A percentile compares a stretch with the other conserved stretches of the same genome.
These are phyloP conservation scores for Tylopilus sp. DNA, from an alignment of 768 basidiomycete species.

Conservation along the genomic window DNA sequence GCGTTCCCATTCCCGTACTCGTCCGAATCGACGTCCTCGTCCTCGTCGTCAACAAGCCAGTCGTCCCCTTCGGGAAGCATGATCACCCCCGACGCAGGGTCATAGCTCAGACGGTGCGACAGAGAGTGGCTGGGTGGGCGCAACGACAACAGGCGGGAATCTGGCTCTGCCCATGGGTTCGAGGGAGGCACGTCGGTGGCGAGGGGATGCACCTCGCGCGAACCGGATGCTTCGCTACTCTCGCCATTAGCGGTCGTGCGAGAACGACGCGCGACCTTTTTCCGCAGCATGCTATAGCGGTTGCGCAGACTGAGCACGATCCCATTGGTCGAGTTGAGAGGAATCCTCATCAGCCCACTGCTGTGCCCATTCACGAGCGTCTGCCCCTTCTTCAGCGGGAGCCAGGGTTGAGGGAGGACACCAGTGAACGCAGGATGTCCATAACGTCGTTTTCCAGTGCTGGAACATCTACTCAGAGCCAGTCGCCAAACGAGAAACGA, in stretches of 20 bases:
- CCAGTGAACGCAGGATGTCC: constrained; percentile 96
- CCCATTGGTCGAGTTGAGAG: constrained; percentile 50
- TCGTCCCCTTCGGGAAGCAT: constrained; percentile 75
- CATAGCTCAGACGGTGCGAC: constrained; percentile 68
- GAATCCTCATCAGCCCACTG: constrained; percentile 33
- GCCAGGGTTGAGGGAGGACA: constrained; percentile 89
- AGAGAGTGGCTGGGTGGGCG: constrained; percentile 24
- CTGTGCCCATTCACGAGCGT: constrained; percentile 55
- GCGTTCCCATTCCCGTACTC: constrained; percentile 37
- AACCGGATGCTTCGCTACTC: not conserved
- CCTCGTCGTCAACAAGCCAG: constrained; percentile 53
- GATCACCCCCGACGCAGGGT: constrained; percentile 84
- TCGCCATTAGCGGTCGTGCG: constrained; percentile 9
- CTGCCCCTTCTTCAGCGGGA: constrained; percentile 84
- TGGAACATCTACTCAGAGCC: constrained; percentile 27
- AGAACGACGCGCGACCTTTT: constrained; percentile 23
- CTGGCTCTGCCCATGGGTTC: constrained; percentile 65
- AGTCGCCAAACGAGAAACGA: not conserved
- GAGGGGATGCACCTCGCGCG: constrained; percentile 20
- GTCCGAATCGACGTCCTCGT: constrained; percentile 36
- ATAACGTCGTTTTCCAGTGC: constrained; percentile 92
- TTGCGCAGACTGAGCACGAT: constrained; percentile 82
- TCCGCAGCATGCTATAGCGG: constrained; percentile 54
- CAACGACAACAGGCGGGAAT: constrained; percentile 17
- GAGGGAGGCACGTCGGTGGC: constrained; percentile 25